Conservation (phyloP, 2,329 filamentous ascomycete species). For the Phialophora verrucosa region DNA sequence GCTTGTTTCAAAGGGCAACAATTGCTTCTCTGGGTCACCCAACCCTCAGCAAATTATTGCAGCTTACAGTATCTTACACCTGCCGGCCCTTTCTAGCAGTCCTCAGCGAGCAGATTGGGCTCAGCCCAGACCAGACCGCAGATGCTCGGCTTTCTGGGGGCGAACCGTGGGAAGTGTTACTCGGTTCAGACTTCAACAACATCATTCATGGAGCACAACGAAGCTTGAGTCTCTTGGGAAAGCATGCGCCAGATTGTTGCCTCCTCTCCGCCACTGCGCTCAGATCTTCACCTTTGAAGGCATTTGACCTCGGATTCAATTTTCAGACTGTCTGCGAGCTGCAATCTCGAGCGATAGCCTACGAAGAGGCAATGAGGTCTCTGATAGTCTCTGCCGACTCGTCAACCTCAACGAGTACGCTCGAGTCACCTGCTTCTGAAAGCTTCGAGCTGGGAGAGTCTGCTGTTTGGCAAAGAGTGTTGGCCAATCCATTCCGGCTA, state of each 20-base stretch:
- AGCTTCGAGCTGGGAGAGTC: slow-evolving; percentile 13
- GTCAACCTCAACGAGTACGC: slow-evolving; percentile 11
- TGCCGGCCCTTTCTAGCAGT: slow-evolving; percentile 18
- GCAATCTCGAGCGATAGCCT: slow-evolving; percentile 19
- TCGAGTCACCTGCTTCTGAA: slow-evolving; percentile 13
- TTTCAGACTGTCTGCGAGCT: slow-evolving; percentile 23
- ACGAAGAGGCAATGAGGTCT: slow-evolving; percentile 28
- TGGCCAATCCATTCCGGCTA: slow-evolving; percentile 19
- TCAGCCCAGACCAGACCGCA: slow-evolving; percentile 3
- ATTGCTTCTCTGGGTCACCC: slow-evolving; percentile 19
- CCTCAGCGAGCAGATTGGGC: slow-evolving; percentile 25
- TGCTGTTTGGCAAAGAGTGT: not conserved
- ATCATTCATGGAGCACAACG: slow-evolving; percentile 21
- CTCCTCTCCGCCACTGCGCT: slow-evolving; percentile 14
- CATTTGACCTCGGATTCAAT: slow-evolving; percentile 21
- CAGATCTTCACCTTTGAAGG: slow-evolving; percentile 10
- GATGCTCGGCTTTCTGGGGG: not conserved
- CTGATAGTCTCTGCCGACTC: slow-evolving; percentile 12
- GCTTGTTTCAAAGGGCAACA: slow-evolving; percentile 18
- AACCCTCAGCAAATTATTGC: slow-evolving; percentile 18
- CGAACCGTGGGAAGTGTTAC: slow-evolving; percentile 9
- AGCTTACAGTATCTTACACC: slow-evolving; percentile 19
- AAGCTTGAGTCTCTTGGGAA: slow-evolving; percentile 26
- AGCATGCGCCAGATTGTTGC: slow-evolving; percentile 19
- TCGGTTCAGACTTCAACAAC: slow-evolving; percentile 12